phyloP scores from a whole-genome alignment of 83 land plant species.

The Picea engelmannii region DNA sequence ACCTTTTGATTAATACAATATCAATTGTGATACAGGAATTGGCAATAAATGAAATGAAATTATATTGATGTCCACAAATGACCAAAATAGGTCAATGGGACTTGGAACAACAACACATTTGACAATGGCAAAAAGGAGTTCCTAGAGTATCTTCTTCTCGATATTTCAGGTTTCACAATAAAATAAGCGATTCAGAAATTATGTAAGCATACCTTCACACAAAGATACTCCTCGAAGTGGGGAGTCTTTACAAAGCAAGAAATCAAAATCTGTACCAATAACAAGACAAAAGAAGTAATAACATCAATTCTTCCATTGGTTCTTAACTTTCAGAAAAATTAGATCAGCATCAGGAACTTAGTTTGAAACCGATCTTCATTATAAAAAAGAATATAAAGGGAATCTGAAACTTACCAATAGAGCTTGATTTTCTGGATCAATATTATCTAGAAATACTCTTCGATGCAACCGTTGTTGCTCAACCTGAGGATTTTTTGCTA shows the following conservation, averaged over 20 bases:
- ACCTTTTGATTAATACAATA: neutral
- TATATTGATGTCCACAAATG: too few species aligned
- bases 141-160: neutral
- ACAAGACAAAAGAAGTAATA: neutral
- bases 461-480: slow-evolving; percentile 92
- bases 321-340: neutral
- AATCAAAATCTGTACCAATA: slow-evolving; percentile 68
- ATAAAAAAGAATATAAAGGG: neutral
- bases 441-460: slow-evolving; percentile 78
- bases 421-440: slow-evolving; percentile 87
- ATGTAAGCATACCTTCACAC: slow-evolving; percentile 75
- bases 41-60: too few species aligned
- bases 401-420: slow-evolving; percentile 51
- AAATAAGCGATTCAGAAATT: neutral
- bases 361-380: neutral
- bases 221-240: slow-evolving; percentile 88
- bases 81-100: too few species aligned
- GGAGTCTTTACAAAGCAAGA: slow-evolving; percentile 97
- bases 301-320: neutral
- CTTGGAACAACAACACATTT: too few species aligned
- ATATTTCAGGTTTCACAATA: slow-evolving; percentile 13
- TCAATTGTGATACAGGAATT: neutral
- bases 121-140: neutral
- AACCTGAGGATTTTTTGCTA: slow-evolving; percentile 90
- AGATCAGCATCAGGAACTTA: neutral